phyloP scores from a whole-genome alignment of 768 basidiomycete genomes.

The Boletus subparvulus region DNA sequence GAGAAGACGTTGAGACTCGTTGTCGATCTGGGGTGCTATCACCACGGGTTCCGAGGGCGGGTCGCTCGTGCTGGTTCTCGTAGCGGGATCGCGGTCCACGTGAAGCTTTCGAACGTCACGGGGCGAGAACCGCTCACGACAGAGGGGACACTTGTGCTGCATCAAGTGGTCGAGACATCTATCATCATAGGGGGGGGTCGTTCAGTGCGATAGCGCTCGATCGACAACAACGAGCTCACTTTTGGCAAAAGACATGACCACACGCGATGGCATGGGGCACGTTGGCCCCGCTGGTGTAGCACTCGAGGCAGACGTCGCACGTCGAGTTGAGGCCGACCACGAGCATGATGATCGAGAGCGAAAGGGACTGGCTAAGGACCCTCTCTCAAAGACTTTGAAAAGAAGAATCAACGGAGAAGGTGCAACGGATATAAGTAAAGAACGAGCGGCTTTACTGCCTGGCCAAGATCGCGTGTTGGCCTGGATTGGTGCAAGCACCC shows the following conservation, averaged over 20 bases:
- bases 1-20: slow-evolving; percentile 53
- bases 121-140: slow-evolving; percentile 52
- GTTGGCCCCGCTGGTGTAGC: slow-evolving; percentile 51
- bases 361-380: slow-evolving; percentile 38
- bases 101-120: slow-evolving; percentile 54
- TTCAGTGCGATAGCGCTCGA: slow-evolving; percentile 6
- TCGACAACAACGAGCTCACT: slow-evolving; percentile 31
- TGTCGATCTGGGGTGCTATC: slow-evolving; percentile 31
- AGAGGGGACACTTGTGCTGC: slow-evolving; percentile 58
- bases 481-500: slow-evolving; percentile 25
- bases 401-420: not conserved
- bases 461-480: slow-evolving; percentile 32
- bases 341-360: slow-evolving; percentile 60
- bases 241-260: slow-evolving; percentile 69
- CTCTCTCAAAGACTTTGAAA: slow-evolving; percentile 17
- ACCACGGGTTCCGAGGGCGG: slow-evolving; percentile 20
- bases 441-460: slow-evolving; percentile 22
- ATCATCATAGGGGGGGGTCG: not conserved
- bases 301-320: slow-evolving; percentile 77
- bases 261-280: slow-evolving; percentile 66
- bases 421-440: slow-evolving; percentile 18
- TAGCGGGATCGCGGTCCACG: slow-evolving; percentile 48
- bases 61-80: slow-evolving; percentile 13
- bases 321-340: slow-evolving; percentile 60
- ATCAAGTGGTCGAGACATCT: slow-evolving; percentile 58